Evolutionary conservation across 805 yeast genomes (phyloP), one percentile per base, ranked within the genome.

Genomic region (Candida ascalaphidarum): DNA sequence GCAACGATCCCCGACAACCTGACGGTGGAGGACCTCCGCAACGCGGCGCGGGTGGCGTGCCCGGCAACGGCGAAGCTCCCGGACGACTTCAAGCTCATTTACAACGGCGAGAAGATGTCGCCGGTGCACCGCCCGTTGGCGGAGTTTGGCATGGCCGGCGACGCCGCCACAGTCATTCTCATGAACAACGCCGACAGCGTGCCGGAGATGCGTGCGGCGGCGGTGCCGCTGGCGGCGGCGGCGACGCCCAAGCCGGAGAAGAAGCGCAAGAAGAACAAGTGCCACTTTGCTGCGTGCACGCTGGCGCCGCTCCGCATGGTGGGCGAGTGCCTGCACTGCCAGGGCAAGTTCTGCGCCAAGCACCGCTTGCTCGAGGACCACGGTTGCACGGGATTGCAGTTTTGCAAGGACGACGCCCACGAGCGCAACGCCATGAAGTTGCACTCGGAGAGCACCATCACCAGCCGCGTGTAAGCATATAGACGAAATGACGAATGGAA

Each of bases 321-420:
- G 24, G 96, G 96, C 26, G 86, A 79, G 50, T 85, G 96, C 53
- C 70, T 76, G 30, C 81, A 77, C 48, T 85, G 96, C 53, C 72
- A 73, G 26, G 94, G 94, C 25, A 80, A 78, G 46, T 85, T 74
- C 53, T 85, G 96, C 55, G 79, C 89, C 18, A 80, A 81, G 45
- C 96, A 85, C 58, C 70, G 96, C 32, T 63, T 85, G 31, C 64
- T 86, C 58, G 96, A 85, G 55, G 85, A 78, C 52, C 96, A 85
- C 56, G 52, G 67, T 34, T 85, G 96, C 50, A 64, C 68, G 32
- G 94, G 92, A 5, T 67, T 85, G 34, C 80, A 78, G 46, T 68
- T 61, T 39, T 84, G 94, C 62, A 83, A 83, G 62, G 88, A 84
- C 43, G 74, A 70, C 43, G 75, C 84, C 40, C 94, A 83, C 44